A percentile compares a stretch with the other conserved stretches of the same genome.
phyloP scores from a whole-genome alignment of 139 green algal genomes.

The Chlorokybus atmophyticus region DNA sequence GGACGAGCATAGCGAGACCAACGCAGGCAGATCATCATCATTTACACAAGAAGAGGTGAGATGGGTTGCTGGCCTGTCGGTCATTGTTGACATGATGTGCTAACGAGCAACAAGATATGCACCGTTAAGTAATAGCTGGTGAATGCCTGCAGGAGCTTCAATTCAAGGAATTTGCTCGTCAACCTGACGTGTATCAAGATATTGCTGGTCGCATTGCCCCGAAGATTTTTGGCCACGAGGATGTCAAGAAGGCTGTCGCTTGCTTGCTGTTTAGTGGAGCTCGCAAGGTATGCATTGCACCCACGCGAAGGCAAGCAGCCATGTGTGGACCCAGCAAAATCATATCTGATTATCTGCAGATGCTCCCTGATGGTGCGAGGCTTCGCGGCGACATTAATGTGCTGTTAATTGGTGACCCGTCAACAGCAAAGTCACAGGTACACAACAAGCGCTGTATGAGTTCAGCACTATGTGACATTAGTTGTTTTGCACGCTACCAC shows the following conservation, averaged over 20 bases:
- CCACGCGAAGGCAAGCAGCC: too few relatives aligned
- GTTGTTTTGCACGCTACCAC: neutral
- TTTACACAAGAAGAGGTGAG: conserved; percentile 39
- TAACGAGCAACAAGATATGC: too few relatives aligned
- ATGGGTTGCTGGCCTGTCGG: too few relatives aligned
- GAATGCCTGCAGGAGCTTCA: conserved; percentile 49
- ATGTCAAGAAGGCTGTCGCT: conserved; percentile 92
- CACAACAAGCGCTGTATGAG: conserved; percentile 54
- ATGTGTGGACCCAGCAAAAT: too few relatives aligned
- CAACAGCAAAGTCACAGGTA: conserved; percentile 77
- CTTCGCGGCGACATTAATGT: conserved; percentile 98
- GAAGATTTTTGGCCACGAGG: conserved; percentile 83
- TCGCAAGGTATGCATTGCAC: conserved; percentile 56
- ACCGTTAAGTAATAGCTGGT: too few relatives aligned
- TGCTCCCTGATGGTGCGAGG: conserved; percentile 25
- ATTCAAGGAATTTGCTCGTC: conserved; percentile 74
- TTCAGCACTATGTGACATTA: neutral
- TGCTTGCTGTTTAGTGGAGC: conserved; percentile 90
- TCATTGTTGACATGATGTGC: too few relatives aligned
- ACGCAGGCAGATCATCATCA: conserved; percentile 37
- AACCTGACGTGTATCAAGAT: conserved; percentile 49
- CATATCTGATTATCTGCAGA: too few relatives aligned
- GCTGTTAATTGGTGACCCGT: conserved; percentile 90
- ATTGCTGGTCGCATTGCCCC: conserved; percentile 68
- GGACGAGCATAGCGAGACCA: conserved; percentile 46